A percentile compares a stretch with the other conserved stretches of the same genome.
Conservation (phyloP, 495 filamentous ascomycete species). For the Rostrohypoxylon terebratum region DNA sequence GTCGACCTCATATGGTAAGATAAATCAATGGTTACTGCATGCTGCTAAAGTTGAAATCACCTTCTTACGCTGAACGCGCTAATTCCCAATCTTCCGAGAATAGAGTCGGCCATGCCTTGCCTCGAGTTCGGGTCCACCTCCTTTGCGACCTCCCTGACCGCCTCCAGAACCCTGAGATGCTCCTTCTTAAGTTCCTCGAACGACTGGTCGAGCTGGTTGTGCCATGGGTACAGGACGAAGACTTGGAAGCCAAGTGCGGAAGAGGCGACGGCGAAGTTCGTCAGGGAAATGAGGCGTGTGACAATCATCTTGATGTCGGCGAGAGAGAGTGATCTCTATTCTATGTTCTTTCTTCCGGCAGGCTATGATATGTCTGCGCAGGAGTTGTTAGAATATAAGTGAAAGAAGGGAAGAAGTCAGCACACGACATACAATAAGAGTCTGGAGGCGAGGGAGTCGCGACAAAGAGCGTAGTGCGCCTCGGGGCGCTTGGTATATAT, state of each 20-base stretch:
- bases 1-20: conserved; percentile 33
- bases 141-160: conserved; percentile 50
- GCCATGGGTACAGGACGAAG: conserved; percentile 74
- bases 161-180: conserved; percentile 55
- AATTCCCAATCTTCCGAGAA: conserved; percentile 43
- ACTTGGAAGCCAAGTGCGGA: conserved; percentile 74
- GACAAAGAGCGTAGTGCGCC: conserved; percentile 38
- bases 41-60: conserved; percentile 48
- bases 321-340: conserved; percentile 16
- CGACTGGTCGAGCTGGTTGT: conserved; percentile 69
- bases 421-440: conserved; percentile 28
- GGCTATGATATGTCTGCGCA: conserved; percentile 21
- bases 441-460: conserved; percentile 29
- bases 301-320: conserved; percentile 41
- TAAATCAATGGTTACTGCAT: conserved; percentile 41
- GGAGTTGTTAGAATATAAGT: conserved; percentile 24
- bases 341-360: conserved; percentile 23
- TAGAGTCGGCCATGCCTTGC: conserved; percentile 45
- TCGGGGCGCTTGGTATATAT: conserved; percentile 34
- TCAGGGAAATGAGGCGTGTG: conserved; percentile 68
- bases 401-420: conserved; percentile 2
- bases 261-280: conserved; percentile 70
- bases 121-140: conserved; percentile 45
- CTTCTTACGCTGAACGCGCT: conserved; percentile 45
- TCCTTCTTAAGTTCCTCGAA: conserved; percentile 69